Evolutionary conservation across 2,329 filamentous ascomycete genomes (phyloP), one percentile per base, ranked within the genome.

Genomic region (Fusarium oligoseptatum): DNA sequence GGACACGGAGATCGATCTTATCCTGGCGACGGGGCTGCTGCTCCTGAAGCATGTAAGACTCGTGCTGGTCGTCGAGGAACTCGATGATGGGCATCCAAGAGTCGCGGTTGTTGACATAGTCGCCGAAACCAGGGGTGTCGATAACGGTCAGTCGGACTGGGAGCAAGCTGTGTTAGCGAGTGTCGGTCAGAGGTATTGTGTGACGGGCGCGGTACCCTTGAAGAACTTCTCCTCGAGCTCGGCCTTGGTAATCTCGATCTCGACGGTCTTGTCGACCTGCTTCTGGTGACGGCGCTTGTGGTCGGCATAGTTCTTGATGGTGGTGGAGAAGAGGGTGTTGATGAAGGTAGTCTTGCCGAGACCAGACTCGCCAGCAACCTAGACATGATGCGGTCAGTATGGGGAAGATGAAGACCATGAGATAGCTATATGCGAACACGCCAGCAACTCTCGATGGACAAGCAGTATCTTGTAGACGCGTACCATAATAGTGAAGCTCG

Each of bases 161-260:
- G 56, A 65, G 45, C 39, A 60, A 62, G 36, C 64, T 15, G 52
- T 71, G 71, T 80, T 74, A 79, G 77, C 68, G 61, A 52, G 43
- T 60, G 61, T 43, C 41, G 57, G n/a, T 39, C 22, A 64, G 62
- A 67, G 15, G 29, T 36, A 50, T 4, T 67, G 67, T 45, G 60
- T 20, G 14, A 62, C 63, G 41, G n/a, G 56, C 63, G 68, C 32
- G 52, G 67, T 88, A 98, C 96, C 96, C 91, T 99, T 99, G 93
- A 99, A 99, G 90, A 99, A 99, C 89, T 99, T 99, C 93, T 99
- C 97, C 88, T 99, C 97, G 75, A 99, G 89, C 89, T 99, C 97
- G 70, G 97, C 97, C 91, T 99, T 99, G 85, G 97, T 99, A 84
- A 99, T 99, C 87, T 99, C 97, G 80, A 99, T 99, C 89, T 99